These are phyloP conservation scores for Eucalyptus grandis DNA, from an alignment of 345 rosid species.

Conservation along the genomic window DNA sequence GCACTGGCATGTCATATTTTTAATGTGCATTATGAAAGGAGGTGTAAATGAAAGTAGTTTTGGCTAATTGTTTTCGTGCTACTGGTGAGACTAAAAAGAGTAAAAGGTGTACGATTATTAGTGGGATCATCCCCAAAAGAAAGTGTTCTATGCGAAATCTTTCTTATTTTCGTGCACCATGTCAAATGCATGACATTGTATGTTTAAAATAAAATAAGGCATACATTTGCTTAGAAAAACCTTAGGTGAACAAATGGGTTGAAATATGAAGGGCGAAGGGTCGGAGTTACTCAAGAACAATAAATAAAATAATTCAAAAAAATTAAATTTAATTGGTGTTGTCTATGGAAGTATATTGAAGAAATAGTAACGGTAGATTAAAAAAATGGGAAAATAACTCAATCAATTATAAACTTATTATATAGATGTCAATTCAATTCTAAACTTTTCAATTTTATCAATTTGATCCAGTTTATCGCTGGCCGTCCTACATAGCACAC, in stretches of 20 bases:
- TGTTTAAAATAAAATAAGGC: too few species aligned
- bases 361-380: not conserved
- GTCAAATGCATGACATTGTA: not conserved
- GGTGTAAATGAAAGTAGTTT: not conserved
- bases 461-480: accelerated
- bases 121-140: not conserved
- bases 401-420: accelerated
- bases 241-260: not conserved
- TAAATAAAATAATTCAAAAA: too few species aligned
- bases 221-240: not conserved
- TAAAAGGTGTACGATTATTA: not conserved
- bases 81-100: not conserved
- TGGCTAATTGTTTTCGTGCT: not conserved
- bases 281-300: not conserved
- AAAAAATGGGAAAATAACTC: not conserved
- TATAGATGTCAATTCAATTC: accelerated
- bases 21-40: not conserved
- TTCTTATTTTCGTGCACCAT: not conserved
- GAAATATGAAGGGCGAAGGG: not conserved
- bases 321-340: not conserved
- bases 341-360: not conserved
- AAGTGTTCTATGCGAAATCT: not conserved
- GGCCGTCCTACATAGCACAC: accelerated
- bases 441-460: not conserved
- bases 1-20: accelerated